These are phyloP conservation scores for Phytophthora cryptogea DNA, from an alignment of 352 stramenopile genomes.

Conservation along the genomic window DNA sequence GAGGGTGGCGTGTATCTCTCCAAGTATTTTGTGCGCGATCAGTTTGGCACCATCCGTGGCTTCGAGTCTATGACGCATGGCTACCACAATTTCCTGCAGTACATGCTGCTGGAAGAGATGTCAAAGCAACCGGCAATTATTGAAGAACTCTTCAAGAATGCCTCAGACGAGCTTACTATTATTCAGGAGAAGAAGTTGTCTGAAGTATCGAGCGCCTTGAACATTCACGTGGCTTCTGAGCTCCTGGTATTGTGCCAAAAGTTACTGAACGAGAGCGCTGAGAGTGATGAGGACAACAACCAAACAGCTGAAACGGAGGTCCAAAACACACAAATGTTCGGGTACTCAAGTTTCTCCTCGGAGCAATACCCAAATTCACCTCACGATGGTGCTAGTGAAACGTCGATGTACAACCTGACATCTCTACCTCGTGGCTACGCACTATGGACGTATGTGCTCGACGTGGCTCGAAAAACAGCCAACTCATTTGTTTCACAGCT, in stretches of 20 bases:
- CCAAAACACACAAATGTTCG: slow-evolving; percentile 47
- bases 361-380: slow-evolving; percentile 67
- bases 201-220: slow-evolving; percentile 66
- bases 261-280: slow-evolving; percentile 46
- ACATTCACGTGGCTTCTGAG: slow-evolving; percentile 78
- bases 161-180: slow-evolving; percentile 61
- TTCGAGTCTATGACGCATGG: slow-evolving; percentile 89
- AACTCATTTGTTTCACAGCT: slow-evolving; percentile 59
- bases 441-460: slow-evolving; percentile 65
- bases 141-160: slow-evolving; percentile 70
- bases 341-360: slow-evolving; percentile 53
- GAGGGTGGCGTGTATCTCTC: slow-evolving; percentile 84
- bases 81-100: slow-evolving; percentile 92
- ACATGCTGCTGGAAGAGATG: slow-evolving; percentile 87
- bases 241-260: slow-evolving; percentile 70
- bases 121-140: slow-evolving; percentile 75
- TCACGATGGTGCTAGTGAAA: slow-evolving; percentile 58
- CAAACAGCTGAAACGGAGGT: slow-evolving; percentile 34
- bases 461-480: slow-evolving; percentile 48
- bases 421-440: slow-evolving; percentile 55
- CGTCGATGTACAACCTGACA: slow-evolving; percentile 84
- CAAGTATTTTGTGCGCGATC: slow-evolving; percentile 90
- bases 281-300: slow-evolving; percentile 43
- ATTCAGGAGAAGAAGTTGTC: slow-evolving; percentile 48
- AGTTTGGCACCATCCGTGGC: slow-evolving; percentile 88